Percentiles rank a stretch among this genome's conserved stretches.
Conservation (phyloP, 202 grass and related monocot genomes). For the Digitaria exilis region DNA sequence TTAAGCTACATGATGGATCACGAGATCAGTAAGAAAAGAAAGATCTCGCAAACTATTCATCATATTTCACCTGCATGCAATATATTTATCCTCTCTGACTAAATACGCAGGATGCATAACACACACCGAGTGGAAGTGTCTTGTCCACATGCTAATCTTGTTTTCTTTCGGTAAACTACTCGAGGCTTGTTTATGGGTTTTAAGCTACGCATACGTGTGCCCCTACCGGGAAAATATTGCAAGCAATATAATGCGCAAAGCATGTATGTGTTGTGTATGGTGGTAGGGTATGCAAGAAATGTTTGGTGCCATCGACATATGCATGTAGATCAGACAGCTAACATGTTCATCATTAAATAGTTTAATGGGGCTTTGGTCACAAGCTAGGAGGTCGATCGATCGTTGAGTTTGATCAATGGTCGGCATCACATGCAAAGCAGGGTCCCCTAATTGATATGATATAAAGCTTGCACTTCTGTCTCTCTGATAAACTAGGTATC, state of each 20-base stretch:
- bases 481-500: constrained; percentile 6
- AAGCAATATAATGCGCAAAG: background rate
- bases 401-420: constrained; percentile 10
- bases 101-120: background rate
- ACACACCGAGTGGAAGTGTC: background rate
- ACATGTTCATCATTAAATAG: constrained; percentile 2
- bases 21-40: background rate
- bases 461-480: background rate
- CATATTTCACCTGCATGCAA: constrained; percentile 16
- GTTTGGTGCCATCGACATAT: constrained; percentile 14
- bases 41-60: background rate
- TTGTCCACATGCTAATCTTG: constrained; percentile 18
- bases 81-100: constrained; percentile 14
- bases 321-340: too few species aligned
- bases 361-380: constrained; percentile 16
- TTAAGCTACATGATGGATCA: background rate
- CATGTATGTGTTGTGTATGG: background rate
- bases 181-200: background rate
- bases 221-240: background rate
- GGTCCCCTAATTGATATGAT: background rate
- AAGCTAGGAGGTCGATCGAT: constrained; percentile 17
- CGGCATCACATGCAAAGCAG: constrained; percentile 28
- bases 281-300: constrained; percentile 12
- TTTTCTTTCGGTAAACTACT: constrained; percentile 13
- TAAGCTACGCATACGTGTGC: background rate